Evolutionary conservation across 257 asterid species (phyloP).

Genomic region (Nicotiana tomentosiformis): DNA sequence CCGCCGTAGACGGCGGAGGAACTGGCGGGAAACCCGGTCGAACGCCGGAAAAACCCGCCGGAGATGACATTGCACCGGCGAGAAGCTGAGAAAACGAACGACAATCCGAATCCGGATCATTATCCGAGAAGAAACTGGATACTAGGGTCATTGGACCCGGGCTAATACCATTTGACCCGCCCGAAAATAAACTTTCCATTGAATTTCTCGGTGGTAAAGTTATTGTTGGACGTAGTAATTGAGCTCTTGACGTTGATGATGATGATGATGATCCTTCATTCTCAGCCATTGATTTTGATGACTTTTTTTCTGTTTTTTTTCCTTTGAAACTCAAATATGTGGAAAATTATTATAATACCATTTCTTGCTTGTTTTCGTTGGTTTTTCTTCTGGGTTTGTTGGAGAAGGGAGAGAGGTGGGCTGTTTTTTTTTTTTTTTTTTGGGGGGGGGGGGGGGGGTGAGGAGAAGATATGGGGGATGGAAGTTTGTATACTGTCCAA

Average conservation of each 20-base stretch:
- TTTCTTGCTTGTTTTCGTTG: neutral
- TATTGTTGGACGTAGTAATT: conserved; percentile 43
- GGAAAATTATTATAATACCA: neutral
- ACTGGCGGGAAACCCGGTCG: conserved; percentile 23
- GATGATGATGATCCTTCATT: conserved; percentile 38
- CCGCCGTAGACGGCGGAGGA: conserved; percentile 13
- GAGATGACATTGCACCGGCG: conserved; percentile 47
- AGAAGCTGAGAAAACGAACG: conserved; percentile 84
- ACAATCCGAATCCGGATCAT: conserved; percentile 57
- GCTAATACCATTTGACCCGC: conserved; percentile 42
- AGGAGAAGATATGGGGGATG: neutral
- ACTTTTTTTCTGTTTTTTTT: conserved; percentile 3
- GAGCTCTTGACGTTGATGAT: conserved; percentile 20
- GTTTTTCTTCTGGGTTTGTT: neutral
- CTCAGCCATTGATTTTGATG: conserved; percentile 38
- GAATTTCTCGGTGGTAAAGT: conserved; percentile 46
- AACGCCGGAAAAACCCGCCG: conserved; percentile 16
- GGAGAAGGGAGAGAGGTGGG: neutral
- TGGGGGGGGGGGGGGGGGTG: too few relatives aligned
- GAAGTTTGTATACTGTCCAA: neutral
- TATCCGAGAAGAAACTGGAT: conserved; percentile 64
- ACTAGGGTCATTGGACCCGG: conserved; percentile 83
- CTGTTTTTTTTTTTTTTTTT: too few relatives aligned
- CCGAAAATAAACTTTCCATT: conserved; percentile 37
- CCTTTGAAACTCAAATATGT: neutral